phyloP scores from a whole-genome alignment of 2,329 filamentous ascomycete genomes.

The Colletotrichum lentis region DNA sequence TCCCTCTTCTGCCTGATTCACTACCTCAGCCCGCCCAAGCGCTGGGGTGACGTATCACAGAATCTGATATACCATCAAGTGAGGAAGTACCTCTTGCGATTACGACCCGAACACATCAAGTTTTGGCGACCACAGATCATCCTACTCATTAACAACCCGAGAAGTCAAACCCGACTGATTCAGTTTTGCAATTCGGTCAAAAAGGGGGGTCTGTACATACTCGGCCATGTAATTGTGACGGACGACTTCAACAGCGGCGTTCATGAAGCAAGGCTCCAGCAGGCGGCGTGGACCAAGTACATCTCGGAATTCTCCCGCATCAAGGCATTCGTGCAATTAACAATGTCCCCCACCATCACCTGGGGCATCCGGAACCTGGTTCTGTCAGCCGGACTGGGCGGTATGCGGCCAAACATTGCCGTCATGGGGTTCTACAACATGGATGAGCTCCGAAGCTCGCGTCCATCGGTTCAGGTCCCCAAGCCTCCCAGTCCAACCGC shows the following conservation, averaged over 20 bases:
- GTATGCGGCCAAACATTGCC: conserved; percentile 89
- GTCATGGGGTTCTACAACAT: conserved; percentile 83
- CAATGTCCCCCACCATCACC: conserved; percentile 81
- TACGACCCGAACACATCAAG: conserved; percentile 89
- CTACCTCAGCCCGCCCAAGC: conserved; percentile 83
- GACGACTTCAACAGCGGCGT: conserved; percentile 82
- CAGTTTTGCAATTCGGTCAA: conserved; percentile 93
- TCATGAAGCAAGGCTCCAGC: conserved; percentile 81
- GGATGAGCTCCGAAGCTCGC: conserved; percentile 73
- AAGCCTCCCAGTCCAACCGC: conserved; percentile 53
- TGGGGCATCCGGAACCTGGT: conserved; percentile 88
- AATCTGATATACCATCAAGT: conserved; percentile 88
- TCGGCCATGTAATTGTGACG: conserved; percentile 88
- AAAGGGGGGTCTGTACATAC: conserved; percentile 83
- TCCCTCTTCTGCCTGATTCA: conserved; percentile 86
- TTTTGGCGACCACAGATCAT: conserved; percentile 93
- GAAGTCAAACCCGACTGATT: conserved; percentile 83
- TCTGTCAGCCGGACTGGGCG: conserved; percentile 80
- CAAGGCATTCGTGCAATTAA: conserved; percentile 88
- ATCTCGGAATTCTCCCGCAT: conserved; percentile 83
- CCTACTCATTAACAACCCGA: conserved; percentile 81
- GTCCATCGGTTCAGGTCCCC: conserved; percentile 65
- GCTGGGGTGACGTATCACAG: conserved; percentile 90
- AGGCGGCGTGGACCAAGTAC: conserved; percentile 84
- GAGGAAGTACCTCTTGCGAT: conserved; percentile 83